Base-by-base conservation (phyloP, 2,329 filamentous ascomycete genomes). In the Periconia sp. region DNA sequence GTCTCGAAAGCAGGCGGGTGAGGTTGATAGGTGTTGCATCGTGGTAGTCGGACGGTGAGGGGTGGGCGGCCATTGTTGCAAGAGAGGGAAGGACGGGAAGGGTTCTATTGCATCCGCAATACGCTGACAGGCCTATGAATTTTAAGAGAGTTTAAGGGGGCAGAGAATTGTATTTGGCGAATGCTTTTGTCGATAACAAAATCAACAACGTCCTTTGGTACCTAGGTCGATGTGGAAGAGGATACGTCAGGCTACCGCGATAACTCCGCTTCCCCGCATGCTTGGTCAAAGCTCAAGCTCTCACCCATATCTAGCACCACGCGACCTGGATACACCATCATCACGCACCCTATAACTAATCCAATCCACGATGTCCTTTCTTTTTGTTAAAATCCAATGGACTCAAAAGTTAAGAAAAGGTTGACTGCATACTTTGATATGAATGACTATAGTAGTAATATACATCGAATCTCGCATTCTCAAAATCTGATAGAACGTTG, bases 1-100 rank as follows among this genome's bases (percentile, higher is more conserved):
- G 77, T 31, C 88, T 85, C 47, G 76, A 74, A 6, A 92, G 81
- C 47, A 92, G 78, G 37, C 86, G 82, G 41, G 79, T 82, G 17
- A 92, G 80, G 64, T 90, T 75, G 41, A 75, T 70, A 1, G 64
- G 55, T 2, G 65, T 69, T 6, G 64, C 49, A 17, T 72, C 68
- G 10, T 67, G 61, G 30, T 54, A 61, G 2, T 52, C 58, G 40
- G 66, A 56, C 1, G 67, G 63, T 6, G 65, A 64, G n/a, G 53
- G 33, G 59, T 41, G 65, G 43, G 50, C 56, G 49, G 27, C 11
- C 19, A n/a, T 40, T 37, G 9, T 33, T 43, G 47, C 14, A 30
- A 6, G 23, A 33, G 19, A 20, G 8, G 35, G n/a, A 37, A 27
- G 23, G 23, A 11, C 10, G 11, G 11, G 11, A 3, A 5, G 33